Conservation (phyloP, 176 grass and related monocot genomes). For the Elymus sibiricus region DNA sequence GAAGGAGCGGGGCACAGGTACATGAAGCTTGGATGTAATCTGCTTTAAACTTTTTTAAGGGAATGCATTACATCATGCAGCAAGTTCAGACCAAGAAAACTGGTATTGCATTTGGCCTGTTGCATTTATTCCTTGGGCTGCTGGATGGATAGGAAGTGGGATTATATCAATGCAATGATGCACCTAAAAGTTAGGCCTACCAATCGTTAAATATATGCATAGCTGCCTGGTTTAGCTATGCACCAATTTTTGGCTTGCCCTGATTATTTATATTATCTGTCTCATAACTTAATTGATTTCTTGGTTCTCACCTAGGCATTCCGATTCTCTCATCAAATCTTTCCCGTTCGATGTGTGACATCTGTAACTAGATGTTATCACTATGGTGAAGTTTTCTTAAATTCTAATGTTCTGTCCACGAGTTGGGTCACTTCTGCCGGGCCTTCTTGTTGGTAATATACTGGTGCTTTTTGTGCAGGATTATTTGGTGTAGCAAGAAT, state of each 20-base stretch:
- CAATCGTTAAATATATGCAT: not conserved
- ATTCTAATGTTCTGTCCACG: no score
- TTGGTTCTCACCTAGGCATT: constrained; percentile 37
- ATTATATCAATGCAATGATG: not conserved
- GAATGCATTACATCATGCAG: not conserved
- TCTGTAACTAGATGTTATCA: constrained; percentile 9
- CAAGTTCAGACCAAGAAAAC: not conserved
- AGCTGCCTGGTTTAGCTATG: not conserved
- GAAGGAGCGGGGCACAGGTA: no score
- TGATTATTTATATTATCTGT: constrained; percentile 18
- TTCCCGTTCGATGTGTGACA: constrained; percentile 15
- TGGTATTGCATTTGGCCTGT: not conserved
- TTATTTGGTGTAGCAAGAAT: no score
- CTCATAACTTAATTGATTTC: not conserved
- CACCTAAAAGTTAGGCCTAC: constrained; percentile 1
- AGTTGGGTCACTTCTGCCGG: no score
- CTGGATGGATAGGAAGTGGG: constrained; percentile 3
- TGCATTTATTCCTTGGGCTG: not conserved
- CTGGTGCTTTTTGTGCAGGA: no score
- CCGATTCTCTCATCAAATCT: constrained; percentile 18
- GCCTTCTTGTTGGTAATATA: no score
- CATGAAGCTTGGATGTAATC: not conserved
- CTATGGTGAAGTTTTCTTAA: no score
- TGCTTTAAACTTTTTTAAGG: not conserved
- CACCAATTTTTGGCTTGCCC: not conserved